Percentiles rank a stretch among this genome's conserved stretches.
Evolutionary conservation across 768 basidiomycete species (phyloP).

Genomic region (Podaxis rugospora): DNA sequence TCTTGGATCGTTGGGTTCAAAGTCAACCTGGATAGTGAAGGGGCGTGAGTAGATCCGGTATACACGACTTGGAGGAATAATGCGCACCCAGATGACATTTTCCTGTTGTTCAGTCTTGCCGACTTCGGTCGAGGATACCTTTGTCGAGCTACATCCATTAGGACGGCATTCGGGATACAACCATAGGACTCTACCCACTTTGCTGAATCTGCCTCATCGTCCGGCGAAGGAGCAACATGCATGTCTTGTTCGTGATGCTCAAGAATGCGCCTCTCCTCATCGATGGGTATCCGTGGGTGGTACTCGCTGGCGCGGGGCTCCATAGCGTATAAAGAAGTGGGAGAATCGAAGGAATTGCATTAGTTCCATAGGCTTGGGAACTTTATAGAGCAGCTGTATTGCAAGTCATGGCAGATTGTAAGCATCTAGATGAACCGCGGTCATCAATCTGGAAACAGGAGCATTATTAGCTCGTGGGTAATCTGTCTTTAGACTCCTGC

Average conservation of each 20-base stretch:
- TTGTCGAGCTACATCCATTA: not conserved
- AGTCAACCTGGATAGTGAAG: conserved; percentile 6
- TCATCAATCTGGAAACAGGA: not conserved
- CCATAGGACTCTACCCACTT: not conserved
- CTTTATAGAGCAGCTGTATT: not conserved
- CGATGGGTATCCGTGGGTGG: not conserved
- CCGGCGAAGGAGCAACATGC: not conserved
- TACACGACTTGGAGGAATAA: too few species aligned
- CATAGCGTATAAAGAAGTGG: not conserved
- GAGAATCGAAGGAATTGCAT: not conserved
- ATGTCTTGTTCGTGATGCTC: not conserved
- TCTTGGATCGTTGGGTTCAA: conserved; percentile 10
- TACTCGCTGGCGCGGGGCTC: not conserved
- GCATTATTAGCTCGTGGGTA: not conserved
- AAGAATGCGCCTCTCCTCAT: not conserved
- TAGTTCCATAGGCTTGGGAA: not conserved
- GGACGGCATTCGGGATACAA: not conserved
- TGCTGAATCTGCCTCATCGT: not conserved
- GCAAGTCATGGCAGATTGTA: not conserved
- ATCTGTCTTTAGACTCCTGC: not conserved
- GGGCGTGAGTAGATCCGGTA: not conserved
- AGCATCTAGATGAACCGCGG: not conserved
- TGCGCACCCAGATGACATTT: not conserved
- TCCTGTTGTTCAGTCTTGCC: not conserved
- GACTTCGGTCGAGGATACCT: not conserved